These are phyloP conservation scores for Pachysandra terminalis DNA, from an alignment of 164 flowering plant species.

Conservation along the genomic window DNA sequence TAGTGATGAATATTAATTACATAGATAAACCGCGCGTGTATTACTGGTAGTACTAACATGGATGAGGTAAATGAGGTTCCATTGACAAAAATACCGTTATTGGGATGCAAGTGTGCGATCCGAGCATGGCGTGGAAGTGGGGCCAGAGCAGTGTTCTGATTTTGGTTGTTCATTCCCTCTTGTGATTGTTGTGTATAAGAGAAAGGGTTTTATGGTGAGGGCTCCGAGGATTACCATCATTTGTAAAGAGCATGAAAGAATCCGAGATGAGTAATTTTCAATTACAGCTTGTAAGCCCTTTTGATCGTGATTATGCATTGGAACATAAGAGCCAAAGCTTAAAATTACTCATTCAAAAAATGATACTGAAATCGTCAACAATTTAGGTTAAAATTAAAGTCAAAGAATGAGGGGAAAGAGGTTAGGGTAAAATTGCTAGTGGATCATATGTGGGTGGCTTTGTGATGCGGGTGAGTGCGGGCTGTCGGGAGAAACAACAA, in stretches of 20 bases:
- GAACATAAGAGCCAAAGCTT: constrained; percentile 17
- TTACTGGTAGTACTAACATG: constrained; percentile 8
- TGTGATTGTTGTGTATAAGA: constrained; percentile 28
- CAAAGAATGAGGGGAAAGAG: too few species aligned
- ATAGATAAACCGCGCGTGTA: constrained; percentile 32
- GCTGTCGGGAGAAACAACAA: too few species aligned
- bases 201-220: constrained; percentile 18
- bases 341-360: constrained; percentile 3
- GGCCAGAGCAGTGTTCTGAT: constrained; percentile 6
- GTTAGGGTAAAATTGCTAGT: too few species aligned
- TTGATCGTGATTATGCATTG: constrained; percentile 14
- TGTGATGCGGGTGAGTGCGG: too few species aligned
- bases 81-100: constrained; percentile 21
- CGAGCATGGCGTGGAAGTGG: constrained; percentile 13
- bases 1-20: constrained; percentile 21
- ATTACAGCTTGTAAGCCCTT: too few species aligned
- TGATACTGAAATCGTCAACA: too few species aligned
- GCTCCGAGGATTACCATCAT: too few species aligned
- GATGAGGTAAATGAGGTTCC: constrained; percentile 21
- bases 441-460: too few species aligned
- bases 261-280: too few species aligned
- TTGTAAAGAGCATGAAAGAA: too few species aligned
- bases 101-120: constrained; percentile 17
- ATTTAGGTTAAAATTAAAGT: too few species aligned
- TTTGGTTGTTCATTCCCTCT: constrained; percentile 21